Percentiles rank a stretch among this genome's conserved stretches.
These are phyloP conservation scores for Populus alba DNA, from an alignment of 345 rosid species.

Conservation along the genomic window DNA sequence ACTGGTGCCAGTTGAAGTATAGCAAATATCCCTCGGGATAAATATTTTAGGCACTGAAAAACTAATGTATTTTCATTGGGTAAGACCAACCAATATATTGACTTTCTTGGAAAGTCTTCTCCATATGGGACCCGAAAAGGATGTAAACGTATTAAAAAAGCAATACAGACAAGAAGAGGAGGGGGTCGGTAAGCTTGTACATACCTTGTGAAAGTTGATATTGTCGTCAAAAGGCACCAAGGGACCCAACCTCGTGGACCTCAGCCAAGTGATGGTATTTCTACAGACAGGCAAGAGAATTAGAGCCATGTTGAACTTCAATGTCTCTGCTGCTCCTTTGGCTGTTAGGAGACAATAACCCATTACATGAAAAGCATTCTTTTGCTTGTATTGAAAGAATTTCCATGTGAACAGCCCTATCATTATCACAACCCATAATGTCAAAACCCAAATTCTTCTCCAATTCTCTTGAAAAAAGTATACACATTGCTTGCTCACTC, in stretches of 20 bases:
- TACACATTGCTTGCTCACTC: conserved; percentile 46
- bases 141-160: conserved; percentile 34
- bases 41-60: background rate
- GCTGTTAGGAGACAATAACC: conserved; percentile 92
- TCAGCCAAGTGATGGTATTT: conserved; percentile 91
- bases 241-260: conserved; percentile 72
- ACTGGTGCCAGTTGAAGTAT: conserved; percentile 35
- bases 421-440: conserved; percentile 80
- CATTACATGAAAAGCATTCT: conserved; percentile 66
- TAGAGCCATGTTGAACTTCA: conserved; percentile 95
- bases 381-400: conserved; percentile 75
- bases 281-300: conserved; percentile 92
- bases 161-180: background rate
- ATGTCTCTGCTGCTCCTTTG: conserved; percentile 94
- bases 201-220: conserved; percentile 97
- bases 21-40: conserved; percentile 12
- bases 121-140: conserved; percentile 32
- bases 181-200: background rate
- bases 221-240: conserved; percentile 93
- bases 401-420: conserved; percentile 85
- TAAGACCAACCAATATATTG: conserved; percentile 25
- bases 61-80: background rate
- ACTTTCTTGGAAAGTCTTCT: conserved; percentile 25
- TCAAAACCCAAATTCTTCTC: conserved; percentile 88
- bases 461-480: conserved; percentile 85